Evolutionary conservation across 768 basidiomycete genomes (phyloP).

Genomic region (Leccinum variicolor): DNA sequence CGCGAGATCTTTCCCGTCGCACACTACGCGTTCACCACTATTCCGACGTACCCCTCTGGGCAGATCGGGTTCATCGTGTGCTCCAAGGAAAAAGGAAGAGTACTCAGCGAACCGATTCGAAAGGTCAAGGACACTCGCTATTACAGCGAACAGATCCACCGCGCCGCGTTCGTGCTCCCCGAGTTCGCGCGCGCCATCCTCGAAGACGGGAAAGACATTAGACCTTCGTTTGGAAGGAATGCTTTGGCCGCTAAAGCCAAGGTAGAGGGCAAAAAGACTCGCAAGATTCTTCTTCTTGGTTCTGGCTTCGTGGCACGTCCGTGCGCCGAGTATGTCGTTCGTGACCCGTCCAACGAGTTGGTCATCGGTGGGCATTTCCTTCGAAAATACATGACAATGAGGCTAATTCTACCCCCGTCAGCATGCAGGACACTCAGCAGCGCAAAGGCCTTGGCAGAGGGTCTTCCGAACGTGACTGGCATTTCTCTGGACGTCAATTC

Average conservation of each 20-base stretch:
- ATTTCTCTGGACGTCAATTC: constrained; percentile 81
- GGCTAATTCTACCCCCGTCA: constrained; percentile 25
- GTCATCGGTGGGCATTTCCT: constrained; percentile 65
- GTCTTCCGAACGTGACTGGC: constrained; percentile 67
- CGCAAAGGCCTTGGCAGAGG: constrained; percentile 65
- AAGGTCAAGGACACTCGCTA: constrained; percentile 71
- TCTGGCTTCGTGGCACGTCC: constrained; percentile 95
- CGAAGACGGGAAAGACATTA: constrained; percentile 65
- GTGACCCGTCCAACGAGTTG: constrained; percentile 75
- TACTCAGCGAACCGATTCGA: constrained; percentile 71
- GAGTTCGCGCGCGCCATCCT: constrained; percentile 81
- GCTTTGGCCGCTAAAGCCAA: constrained; percentile 41
- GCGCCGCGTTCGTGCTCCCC: constrained; percentile 84
- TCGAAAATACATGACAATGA: background rate
- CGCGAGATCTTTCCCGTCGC: constrained; percentile 71
- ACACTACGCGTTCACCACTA: constrained; percentile 93
- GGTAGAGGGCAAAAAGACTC: constrained; percentile 49
- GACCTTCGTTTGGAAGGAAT: constrained; percentile 72
- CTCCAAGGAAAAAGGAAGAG: constrained; percentile 68
- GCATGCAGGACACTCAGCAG: constrained; percentile 85
- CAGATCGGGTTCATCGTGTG: constrained; percentile 95
- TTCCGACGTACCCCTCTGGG: constrained; percentile 97
- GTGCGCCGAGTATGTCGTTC: constrained; percentile 91
- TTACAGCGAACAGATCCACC: constrained; percentile 82
- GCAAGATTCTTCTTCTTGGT: constrained; percentile 82